phyloP scores from a whole-genome alignment of 1,284 basidiomycete genomes.

The Flammula alnicola region DNA sequence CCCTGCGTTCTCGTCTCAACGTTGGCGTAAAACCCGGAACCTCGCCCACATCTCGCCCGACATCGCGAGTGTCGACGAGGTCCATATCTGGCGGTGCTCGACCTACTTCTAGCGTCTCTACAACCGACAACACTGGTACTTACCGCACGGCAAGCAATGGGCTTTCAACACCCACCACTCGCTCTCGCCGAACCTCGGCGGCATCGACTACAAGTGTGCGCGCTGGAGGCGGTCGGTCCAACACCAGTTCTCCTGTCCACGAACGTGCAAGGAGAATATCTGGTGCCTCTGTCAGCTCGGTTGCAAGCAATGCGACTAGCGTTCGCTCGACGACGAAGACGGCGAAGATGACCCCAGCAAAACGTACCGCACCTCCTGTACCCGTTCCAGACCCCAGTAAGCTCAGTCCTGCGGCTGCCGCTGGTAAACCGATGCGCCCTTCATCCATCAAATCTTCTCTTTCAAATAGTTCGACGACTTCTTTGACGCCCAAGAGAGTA shows the following conservation, averaged over 20 bases:
- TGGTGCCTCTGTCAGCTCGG: conserved; percentile 22
- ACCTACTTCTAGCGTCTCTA: conserved; percentile 31
- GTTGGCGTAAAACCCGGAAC: conserved; percentile 9
- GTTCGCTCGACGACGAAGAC: conserved; percentile 12
- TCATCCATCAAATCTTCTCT: conserved; percentile 10
- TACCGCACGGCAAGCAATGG: conserved; percentile 58
- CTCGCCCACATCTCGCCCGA: conserved; percentile 35
- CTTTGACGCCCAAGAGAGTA: conserved; percentile 18
- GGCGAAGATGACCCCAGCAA: conserved; percentile 12
- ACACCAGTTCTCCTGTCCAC: conserved; percentile 18
- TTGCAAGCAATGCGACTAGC: conserved; percentile 22
- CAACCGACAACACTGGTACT: conserved; percentile 50
- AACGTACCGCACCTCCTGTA: conserved; percentile 28
- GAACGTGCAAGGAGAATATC: conserved; percentile 26
- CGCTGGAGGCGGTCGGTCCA: conserved; percentile 13
- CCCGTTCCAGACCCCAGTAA: conserved; percentile 36
- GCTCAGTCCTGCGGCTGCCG: conserved; percentile 26
- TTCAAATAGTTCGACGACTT: not conserved
- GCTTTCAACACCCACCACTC: conserved; percentile 17
- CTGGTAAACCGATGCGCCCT: conserved; percentile 7
- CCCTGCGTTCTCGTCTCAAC: conserved; percentile 13
- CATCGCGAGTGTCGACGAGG: conserved; percentile 42
- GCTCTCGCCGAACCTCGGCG: conserved; percentile 33
- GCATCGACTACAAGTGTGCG: conserved; percentile 30
- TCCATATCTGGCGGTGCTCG: conserved; percentile 16